Percentiles rank a stretch among this genome's conserved stretches.
These are phyloP conservation scores for Candida sanyaensis DNA, from an alignment of 1,139 yeast species.

Conservation along the genomic window DNA sequence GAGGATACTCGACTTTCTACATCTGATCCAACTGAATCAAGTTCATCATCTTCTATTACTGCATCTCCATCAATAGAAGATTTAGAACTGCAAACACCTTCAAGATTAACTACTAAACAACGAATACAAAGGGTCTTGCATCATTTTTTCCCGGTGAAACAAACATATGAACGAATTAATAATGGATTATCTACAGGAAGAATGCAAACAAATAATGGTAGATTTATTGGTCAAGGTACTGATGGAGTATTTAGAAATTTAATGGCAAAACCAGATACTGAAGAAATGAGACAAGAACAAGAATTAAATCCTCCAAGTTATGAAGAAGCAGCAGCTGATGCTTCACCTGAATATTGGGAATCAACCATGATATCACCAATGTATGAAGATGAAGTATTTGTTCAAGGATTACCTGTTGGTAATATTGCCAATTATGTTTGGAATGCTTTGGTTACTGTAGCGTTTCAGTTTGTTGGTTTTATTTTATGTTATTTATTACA, in stretches of 20 bases:
- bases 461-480: constrained; percentile 94
- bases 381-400: constrained; percentile 84
- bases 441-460: constrained; percentile 85
- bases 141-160: constrained; percentile 40
- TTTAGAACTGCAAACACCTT: constrained; percentile 15
- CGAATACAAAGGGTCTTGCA: constrained; percentile 35
- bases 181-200: constrained; percentile 48
- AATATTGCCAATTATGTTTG: constrained; percentile 82
- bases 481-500: constrained; percentile 86
- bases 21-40: neutral
- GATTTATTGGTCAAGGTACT: constrained; percentile 56
- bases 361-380: constrained; percentile 83
- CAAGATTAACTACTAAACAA: constrained; percentile 26
- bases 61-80: constrained; percentile 5
- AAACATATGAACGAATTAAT: constrained; percentile 46
- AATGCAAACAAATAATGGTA: constrained; percentile 45
- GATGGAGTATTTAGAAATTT: constrained; percentile 95
- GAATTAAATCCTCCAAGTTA: constrained; percentile 81
- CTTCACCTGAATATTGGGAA: constrained; percentile 98
- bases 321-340: constrained; percentile 93
- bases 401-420: constrained; percentile 97
- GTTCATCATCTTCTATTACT: constrained; percentile 2
- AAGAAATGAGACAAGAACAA: constrained; percentile 36
- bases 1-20: constrained; percentile 5
- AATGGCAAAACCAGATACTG: constrained; percentile 80